phyloP scores from a whole-genome alignment of 495 filamentous ascomycete genomes.

The Penicillium coffeae region DNA sequence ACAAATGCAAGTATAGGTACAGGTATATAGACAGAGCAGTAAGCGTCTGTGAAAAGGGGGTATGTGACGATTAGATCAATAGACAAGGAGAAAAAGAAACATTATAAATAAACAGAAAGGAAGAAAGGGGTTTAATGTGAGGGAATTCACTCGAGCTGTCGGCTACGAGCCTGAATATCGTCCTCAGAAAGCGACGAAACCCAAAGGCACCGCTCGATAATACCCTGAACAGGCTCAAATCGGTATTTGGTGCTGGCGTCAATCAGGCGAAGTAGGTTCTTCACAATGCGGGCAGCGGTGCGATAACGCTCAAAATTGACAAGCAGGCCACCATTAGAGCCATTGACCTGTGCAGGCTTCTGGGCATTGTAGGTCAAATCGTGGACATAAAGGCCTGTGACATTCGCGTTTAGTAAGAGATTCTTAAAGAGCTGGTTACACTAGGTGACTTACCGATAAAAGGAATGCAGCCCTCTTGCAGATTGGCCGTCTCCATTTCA shows the following conservation, averaged over 20 bases:
- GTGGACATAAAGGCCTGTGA: constrained; percentile 75
- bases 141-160: constrained; percentile 50
- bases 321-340: constrained; percentile 60
- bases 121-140: too few relatives aligned
- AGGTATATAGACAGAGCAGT: constrained; percentile 3
- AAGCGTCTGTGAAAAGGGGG: constrained; percentile 10
- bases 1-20: constrained; percentile 19
- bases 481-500: constrained; percentile 81
- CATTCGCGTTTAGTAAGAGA: constrained; percentile 2
- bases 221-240: constrained; percentile 79
- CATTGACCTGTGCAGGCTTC: constrained; percentile 66
- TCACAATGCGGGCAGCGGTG: constrained; percentile 85
- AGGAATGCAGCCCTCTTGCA: constrained; percentile 87
- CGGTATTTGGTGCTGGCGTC: constrained; percentile 89
- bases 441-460: constrained; percentile 69
- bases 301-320: constrained; percentile 96
- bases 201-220: constrained; percentile 92
- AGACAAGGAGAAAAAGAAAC: constrained; percentile 7
- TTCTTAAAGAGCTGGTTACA: not conserved
- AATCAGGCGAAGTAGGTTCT: constrained; percentile 82
- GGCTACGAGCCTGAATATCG: constrained; percentile 64
- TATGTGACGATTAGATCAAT: constrained; percentile 13
- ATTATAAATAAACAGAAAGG: constrained; percentile 7
- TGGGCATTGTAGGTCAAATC: constrained; percentile 96
- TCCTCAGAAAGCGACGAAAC: constrained; percentile 85